phyloP scores from a whole-genome alignment of 805 yeast species.

The Komagataella populi region DNA sequence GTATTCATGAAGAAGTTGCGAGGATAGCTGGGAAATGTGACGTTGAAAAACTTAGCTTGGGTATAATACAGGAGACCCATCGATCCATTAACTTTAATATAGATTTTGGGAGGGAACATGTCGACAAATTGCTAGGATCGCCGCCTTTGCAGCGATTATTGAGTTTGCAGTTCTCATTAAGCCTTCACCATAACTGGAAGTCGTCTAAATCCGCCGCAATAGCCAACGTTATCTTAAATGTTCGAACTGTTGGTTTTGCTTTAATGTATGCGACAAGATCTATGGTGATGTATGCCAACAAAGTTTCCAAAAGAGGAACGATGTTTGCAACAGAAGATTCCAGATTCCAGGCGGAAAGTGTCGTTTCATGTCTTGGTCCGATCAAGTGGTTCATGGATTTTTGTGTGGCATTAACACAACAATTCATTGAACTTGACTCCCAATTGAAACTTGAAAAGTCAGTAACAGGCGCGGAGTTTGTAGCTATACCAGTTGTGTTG shows the following conservation, averaged over 20 bases:
- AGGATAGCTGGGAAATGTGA: conserved; percentile 11
- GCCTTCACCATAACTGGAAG: conserved; percentile 27
- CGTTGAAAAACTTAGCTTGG: conserved; percentile 21
- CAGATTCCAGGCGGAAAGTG: conserved; percentile 43
- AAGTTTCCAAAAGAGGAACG: conserved; percentile 40
- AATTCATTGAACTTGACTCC: conserved; percentile 32
- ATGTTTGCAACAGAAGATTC: conserved; percentile 29
- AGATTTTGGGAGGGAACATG: conserved; percentile 58
- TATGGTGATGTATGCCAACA: conserved; percentile 48
- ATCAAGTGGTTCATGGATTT: conserved; percentile 81
- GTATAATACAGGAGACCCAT: conserved; percentile 53
- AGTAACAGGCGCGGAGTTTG: conserved; percentile 15
- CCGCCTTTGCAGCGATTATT: conserved; percentile 69
- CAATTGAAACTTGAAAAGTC: not conserved
- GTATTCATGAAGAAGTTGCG: conserved; percentile 35
- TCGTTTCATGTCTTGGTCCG: conserved; percentile 58
- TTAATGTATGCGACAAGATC: conserved; percentile 48
- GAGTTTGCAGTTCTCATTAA: conserved; percentile 55
- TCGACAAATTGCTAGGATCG: conserved; percentile 60
- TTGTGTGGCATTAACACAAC: conserved; percentile 60
- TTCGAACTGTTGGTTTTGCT: conserved; percentile 62
- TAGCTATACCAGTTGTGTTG: conserved; percentile 45
- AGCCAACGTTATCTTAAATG: conserved; percentile 52
- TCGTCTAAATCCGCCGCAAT: conserved; percentile 27
- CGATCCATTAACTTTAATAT: conserved; percentile 62